Conservation (phyloP, 371 early-diverging fungal genomes). For the Blastocladiella emersonii region DNA sequence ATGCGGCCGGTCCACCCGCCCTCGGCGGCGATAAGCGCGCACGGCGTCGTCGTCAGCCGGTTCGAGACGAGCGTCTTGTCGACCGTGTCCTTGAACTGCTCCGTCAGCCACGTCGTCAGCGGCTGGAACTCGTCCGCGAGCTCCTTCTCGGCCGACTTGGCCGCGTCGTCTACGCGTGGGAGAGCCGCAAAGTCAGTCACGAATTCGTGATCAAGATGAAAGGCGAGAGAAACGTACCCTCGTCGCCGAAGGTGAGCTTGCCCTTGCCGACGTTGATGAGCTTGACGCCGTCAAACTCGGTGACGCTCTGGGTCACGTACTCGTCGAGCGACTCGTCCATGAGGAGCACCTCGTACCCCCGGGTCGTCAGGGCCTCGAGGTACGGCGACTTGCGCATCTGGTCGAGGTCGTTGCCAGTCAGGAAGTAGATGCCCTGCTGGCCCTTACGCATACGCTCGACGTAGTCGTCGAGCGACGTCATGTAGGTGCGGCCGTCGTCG, state of each 20-base stretch:
- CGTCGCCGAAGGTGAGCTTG: conserved; percentile 59
- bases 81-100: conserved; percentile 42
- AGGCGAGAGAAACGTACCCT: background rate
- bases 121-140: conserved; percentile 44
- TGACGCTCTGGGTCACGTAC: conserved; percentile 54
- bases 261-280: conserved; percentile 74
- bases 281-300: conserved; percentile 56
- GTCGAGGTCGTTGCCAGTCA: conserved; percentile 56
- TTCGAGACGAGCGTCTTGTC: conserved; percentile 60
- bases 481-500: conserved; percentile 37
- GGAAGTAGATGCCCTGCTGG: conserved; percentile 77
- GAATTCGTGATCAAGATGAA: no score
- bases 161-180: conserved; percentile 12
- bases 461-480: conserved; percentile 71
- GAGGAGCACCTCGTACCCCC: conserved; percentile 81
- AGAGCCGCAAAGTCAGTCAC: no score
- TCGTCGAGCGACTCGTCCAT: conserved; percentile 78
- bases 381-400: conserved; percentile 72
- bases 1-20: conserved; percentile 69
- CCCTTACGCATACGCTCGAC: conserved; percentile 69
- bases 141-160: conserved; percentile 25
- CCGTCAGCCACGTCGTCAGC: conserved; percentile 48
- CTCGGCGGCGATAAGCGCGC: conserved; percentile 54
- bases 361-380: conserved; percentile 64
- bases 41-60: conserved; percentile 58